Evolutionary conservation across 75 land plant species (phyloP).

Genomic region (Sequoia sempervirens): DNA sequence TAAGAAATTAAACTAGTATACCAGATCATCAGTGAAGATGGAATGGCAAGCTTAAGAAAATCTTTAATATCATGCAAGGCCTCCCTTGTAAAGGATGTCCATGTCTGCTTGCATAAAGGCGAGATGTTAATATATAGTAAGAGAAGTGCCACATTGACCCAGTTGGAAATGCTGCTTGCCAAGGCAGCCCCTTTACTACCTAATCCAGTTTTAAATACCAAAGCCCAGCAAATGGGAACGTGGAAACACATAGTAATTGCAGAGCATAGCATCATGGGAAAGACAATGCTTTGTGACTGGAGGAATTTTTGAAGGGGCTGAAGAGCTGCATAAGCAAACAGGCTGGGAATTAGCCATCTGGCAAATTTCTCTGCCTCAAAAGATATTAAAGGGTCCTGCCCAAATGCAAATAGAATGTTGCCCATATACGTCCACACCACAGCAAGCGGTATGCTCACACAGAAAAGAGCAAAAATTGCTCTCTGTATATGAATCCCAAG

Average conservation of each 20-base stretch:
- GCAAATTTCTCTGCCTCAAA: conserved; percentile 51
- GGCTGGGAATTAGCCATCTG: conserved; percentile 56
- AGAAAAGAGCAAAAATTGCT: conserved; percentile 48
- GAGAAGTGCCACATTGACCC: conserved; percentile 54
- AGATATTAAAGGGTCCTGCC: conserved; percentile 62
- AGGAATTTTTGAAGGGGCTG: conserved; percentile 64
- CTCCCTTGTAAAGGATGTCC: conserved; percentile 56
- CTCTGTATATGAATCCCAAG: conserved; percentile 67
- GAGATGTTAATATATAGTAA: conserved; percentile 50
- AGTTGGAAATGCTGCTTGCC: conserved; percentile 56
- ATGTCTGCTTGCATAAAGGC: conserved; percentile 47
- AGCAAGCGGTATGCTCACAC: conserved; percentile 56
- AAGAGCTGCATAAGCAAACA: conserved; percentile 62
- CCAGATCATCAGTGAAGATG: conserved; percentile 85
- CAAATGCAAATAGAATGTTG: conserved; percentile 34
- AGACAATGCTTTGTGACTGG: conserved; percentile 70
- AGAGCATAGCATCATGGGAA: conserved; percentile 66
- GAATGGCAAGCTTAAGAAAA: conserved; percentile 66
- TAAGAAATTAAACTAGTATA: conserved; percentile 11
- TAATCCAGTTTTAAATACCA: conserved; percentile 65
- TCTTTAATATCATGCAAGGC: conserved; percentile 40
- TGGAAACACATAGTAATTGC: conserved; percentile 42
- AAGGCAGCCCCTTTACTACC: conserved; percentile 80
- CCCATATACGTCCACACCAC: conserved; percentile 64
- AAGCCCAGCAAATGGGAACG: conserved; percentile 59